Evolutionary conservation across 2,329 filamentous ascomycete species (phyloP), one percentile per base, ranked within the genome.

Genomic region (Aspergillus aculeatinus): DNA sequence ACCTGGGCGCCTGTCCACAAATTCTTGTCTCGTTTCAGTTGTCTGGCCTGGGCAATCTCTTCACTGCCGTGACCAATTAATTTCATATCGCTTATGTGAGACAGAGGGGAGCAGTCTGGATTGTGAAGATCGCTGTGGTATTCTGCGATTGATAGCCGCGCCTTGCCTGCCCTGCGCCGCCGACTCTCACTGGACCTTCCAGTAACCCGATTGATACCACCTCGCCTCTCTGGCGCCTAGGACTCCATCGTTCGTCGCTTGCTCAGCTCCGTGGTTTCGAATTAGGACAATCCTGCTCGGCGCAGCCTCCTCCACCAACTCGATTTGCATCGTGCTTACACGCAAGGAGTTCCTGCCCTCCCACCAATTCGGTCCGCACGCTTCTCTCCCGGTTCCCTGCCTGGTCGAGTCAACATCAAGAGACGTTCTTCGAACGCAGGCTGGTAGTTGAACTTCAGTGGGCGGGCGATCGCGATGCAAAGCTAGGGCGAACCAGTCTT

Each of bases 391-490:
- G 21, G 42, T 27, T 39, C 52, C 55, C 35, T 59, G 39, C n/a
- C 39, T 51, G 48, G 47, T 57, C 52, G 51, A 35, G 60, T 55
- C 25, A 31, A 60, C 52, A 25, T 56, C 33, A 29, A 44, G 23
- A 19, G 47, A 57, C 53, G 59, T 21, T 39, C 47, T 49, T 57
- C 35, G 48, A 31, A 50, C 55, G 35, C 47, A 39, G 33, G 59
- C 57, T 59, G 50, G 51, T 44, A 54, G 11, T 39, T 23, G 57
- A 55, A 49, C 50, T 57, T 56, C 39, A 19, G 66, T 66, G 66
- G 64, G 65, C 65, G 64, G 62, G 64, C 62, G 62, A 72, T 72
- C 72, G 70, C 70, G 66, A 75, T 75, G 73, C 73, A 63, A 73
- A 70, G 67, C 62, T 74, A 71, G 68, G 67, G 67, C 63, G 63